phyloP scores from a whole-genome alignment of 345 rosid genomes.

The Dimocarpus longan region DNA sequence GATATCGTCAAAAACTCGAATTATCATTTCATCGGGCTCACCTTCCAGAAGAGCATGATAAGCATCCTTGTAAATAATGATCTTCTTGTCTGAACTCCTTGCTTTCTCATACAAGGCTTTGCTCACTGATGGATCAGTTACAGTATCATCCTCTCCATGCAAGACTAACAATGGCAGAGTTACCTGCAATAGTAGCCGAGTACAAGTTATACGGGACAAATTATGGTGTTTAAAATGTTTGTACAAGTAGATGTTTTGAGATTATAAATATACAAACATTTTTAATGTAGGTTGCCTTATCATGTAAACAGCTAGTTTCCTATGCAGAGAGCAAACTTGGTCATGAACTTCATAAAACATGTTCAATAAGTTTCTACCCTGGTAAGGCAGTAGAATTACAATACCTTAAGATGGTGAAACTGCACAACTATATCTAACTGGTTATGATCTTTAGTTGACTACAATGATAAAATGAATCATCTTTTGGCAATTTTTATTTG shows the following conservation, averaged over 20 bases:
- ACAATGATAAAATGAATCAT: neutral
- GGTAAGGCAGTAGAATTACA: neutral
- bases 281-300: neutral
- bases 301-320: neutral
- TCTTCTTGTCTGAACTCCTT: slow-evolving; percentile 70
- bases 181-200: slow-evolving; percentile 45
- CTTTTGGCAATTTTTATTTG: neutral
- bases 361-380: neutral
- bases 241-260: neutral
- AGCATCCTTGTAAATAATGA: slow-evolving; percentile 63
- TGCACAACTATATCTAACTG: no score
- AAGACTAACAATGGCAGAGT: slow-evolving; percentile 77
- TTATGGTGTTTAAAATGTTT: neutral
- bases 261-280: neutral
- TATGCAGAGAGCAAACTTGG: neutral
- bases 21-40: slow-evolving; percentile 80
- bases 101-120: slow-evolving; percentile 79
- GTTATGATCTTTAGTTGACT: neutral
- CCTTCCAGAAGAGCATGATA: slow-evolving; percentile 84
- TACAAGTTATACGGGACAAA: neutral
- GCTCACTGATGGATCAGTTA: slow-evolving; percentile 94
- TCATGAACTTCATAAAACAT: neutral
- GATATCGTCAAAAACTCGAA: slow-evolving; percentile 66
- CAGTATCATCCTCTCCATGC: slow-evolving; percentile 82
- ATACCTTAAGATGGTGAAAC: neutral